These are phyloP conservation scores for Ascosphaera apis DNA, from an alignment of 2,329 filamentous ascomycete species.

Conservation along the genomic window DNA sequence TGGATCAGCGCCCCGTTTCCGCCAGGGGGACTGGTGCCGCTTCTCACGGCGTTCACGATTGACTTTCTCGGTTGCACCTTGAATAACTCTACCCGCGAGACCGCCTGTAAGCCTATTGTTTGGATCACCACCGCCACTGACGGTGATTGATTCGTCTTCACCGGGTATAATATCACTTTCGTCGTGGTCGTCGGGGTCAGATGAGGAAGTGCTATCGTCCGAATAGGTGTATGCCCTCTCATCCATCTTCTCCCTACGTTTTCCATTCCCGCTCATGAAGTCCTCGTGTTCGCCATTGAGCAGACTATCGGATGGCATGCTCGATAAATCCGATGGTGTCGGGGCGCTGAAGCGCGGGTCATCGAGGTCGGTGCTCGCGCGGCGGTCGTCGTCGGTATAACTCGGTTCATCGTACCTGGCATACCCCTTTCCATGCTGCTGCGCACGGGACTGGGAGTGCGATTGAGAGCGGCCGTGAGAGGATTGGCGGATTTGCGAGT, in stretches of 20 bases:
- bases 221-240: background rate
- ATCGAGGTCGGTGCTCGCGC: background rate
- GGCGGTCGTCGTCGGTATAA: background rate
- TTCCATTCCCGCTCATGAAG: conserved; percentile 36
- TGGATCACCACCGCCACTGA: background rate
- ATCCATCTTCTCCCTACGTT: background rate
- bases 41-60: conserved; percentile 6
- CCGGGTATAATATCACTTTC: background rate
- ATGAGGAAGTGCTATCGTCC: too few relatives aligned
- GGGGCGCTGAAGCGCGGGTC: background rate
- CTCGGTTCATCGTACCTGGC: background rate
- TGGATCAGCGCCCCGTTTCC: background rate
- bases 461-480: background rate
- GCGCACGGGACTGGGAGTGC: background rate
- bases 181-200: background rate
- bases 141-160: background rate
- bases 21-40: background rate
- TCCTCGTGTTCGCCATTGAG: conserved; percentile 30
- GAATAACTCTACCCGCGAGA: conserved; percentile 40
- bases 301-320: conserved; percentile 51
- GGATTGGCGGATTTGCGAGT: background rate
- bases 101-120: too few relatives aligned
- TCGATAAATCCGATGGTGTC: conserved; percentile 58
- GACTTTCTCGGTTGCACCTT: conserved; percentile 46
- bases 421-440: background rate